Percentiles rank a stretch among this genome's conserved stretches.
Conservation (phyloP, 75 land plant species). For the Picea glauca region DNA sequence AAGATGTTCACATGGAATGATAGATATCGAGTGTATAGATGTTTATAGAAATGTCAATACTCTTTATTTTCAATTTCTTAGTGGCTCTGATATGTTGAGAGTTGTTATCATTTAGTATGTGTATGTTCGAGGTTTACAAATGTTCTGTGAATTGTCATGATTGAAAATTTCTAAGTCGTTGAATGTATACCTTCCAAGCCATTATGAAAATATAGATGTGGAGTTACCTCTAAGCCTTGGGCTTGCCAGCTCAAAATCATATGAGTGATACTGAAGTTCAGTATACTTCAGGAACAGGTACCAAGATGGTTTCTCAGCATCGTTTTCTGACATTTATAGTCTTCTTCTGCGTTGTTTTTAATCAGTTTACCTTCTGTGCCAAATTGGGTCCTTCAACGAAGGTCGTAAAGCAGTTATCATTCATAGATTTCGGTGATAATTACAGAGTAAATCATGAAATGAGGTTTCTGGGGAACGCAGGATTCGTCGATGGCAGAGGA, state of each 20-base stretch:
- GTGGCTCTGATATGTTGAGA: too few species aligned
- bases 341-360: not conserved
- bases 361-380: not conserved
- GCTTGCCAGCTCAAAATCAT: not conserved
- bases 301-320: not conserved
- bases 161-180: too few species aligned
- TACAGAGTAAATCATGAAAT: conserved; percentile 16
- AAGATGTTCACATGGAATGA: too few species aligned
- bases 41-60: too few species aligned
- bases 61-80: too few species aligned
- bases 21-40: too few species aligned
- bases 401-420: conserved; percentile 21
- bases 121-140: too few species aligned
- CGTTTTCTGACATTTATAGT: not conserved
- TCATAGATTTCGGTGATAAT: conserved; percentile 21
- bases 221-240: too few species aligned
- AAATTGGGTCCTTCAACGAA: conserved; percentile 21
- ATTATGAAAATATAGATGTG: too few species aligned
- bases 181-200: too few species aligned
- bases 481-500: conserved; percentile 10
- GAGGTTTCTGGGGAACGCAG: conserved; percentile 30
- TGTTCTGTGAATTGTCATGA: too few species aligned
- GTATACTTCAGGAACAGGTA: not conserved
- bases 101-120: too few species aligned
- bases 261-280: not conserved